phyloP scores from a whole-genome alignment of 345 rosid species.

The Boechera retrofracta region DNA sequence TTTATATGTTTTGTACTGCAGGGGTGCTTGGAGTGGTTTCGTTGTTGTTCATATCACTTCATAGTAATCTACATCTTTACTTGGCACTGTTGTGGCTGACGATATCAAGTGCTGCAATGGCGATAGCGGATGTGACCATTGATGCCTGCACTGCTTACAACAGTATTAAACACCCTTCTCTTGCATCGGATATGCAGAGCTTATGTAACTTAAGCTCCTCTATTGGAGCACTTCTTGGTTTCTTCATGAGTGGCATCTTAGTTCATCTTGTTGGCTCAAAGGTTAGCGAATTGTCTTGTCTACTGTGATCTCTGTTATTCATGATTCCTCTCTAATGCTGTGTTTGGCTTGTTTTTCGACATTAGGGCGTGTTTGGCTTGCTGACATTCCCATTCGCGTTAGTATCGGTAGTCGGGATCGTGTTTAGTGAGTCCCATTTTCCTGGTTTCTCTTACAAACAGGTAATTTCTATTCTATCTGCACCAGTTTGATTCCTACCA shows the following conservation, averaged over 20 bases:
- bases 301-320: background rate
- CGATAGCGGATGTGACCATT: conserved; percentile 91
- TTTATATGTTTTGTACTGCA: conserved; percentile 39
- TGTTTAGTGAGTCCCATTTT: conserved; percentile 63
- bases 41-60: conserved; percentile 69
- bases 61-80: conserved; percentile 67
- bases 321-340: background rate
- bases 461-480: conserved; percentile 45
- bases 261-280: conserved; percentile 86
- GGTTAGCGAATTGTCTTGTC: conserved; percentile 47
- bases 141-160: conserved; percentile 96
- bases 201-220: conserved; percentile 78
- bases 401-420: conserved; percentile 60
- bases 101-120: conserved; percentile 74
- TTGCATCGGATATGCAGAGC: conserved; percentile 96
- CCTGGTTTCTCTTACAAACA: conserved; percentile 66
- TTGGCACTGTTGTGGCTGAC: conserved; percentile 74
- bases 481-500: background rate
- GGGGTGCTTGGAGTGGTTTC: conserved; percentile 76
- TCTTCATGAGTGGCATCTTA: conserved; percentile 76
- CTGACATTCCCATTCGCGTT: conserved; percentile 73
- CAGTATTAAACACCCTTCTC: conserved; percentile 71
- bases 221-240: conserved; percentile 82
- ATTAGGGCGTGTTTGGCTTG: conserved; percentile 84
- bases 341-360: conserved; percentile 31